A percentile compares a stretch with the other conserved stretches of the same genome.
Conservation (phyloP, 1,284 basidiomycete species). For the Retiboletus fuscus region DNA sequence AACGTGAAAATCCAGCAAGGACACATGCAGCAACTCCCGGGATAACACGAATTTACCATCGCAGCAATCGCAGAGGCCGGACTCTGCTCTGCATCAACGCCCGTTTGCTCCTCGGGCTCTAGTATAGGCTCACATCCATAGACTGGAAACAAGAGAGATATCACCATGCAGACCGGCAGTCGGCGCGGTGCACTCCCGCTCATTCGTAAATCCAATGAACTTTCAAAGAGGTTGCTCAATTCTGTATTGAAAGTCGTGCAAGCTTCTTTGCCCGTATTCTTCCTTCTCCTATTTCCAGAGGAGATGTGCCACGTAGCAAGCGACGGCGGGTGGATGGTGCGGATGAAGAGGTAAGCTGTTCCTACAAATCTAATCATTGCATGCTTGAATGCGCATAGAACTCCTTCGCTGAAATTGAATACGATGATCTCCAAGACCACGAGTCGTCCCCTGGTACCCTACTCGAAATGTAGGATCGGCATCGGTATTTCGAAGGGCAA, state of each 20-base stretch:
- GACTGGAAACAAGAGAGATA: slow-evolving; percentile 89
- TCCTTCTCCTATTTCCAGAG: slow-evolving; percentile 54
- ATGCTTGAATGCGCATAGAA: slow-evolving; percentile 46
- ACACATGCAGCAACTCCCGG: slow-evolving; percentile 49
- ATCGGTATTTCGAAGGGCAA: slow-evolving; percentile 80
- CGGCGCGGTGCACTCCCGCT: slow-evolving; percentile 90
- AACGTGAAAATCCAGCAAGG: slow-evolving; percentile 38
- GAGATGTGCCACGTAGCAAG: slow-evolving; percentile 68
- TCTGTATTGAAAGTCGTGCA: slow-evolving; percentile 69
- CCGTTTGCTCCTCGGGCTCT: slow-evolving; percentile 63
- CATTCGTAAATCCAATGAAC: slow-evolving; percentile 97
- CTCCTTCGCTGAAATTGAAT: slow-evolving; percentile 80
- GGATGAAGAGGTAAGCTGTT: slow-evolving; percentile 46
- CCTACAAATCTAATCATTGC: slow-evolving; percentile 5
- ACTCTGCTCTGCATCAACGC: slow-evolving; percentile 67
- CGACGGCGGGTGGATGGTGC: slow-evolving; percentile 63
- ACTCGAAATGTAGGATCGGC: slow-evolving; percentile 85
- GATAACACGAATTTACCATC: slow-evolving; percentile 60
- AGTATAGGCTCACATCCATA: slow-evolving; percentile 60
- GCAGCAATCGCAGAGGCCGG: slow-evolving; percentile 76
- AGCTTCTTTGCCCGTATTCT: neutral
- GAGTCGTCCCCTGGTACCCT: slow-evolving; percentile 75
- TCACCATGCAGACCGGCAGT: slow-evolving; percentile 96
- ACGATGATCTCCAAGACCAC: slow-evolving; percentile 86
- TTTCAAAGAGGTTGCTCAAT: slow-evolving; percentile 89